Conservation (phyloP, 2,329 filamentous ascomycete species). For the Paramyrothecium roridum region DNA sequence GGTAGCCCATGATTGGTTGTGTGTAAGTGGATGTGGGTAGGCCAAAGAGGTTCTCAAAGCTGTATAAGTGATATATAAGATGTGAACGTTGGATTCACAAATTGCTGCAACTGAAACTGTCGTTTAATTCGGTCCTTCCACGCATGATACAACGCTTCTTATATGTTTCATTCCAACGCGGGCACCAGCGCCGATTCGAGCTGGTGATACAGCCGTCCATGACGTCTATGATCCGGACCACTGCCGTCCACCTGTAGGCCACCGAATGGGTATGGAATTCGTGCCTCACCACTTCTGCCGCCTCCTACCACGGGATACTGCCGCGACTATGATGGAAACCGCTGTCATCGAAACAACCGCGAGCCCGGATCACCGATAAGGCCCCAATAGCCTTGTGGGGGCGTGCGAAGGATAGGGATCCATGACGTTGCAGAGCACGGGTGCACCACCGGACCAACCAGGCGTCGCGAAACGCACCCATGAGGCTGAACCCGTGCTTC, state of each 20-base stretch:
- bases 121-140: background rate
- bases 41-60: background rate
- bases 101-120: background rate
- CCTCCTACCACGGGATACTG: background rate
- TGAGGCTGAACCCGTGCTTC: background rate
- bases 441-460: background rate
- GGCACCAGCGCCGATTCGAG: background rate
- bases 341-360: background rate
- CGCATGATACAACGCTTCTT: background rate
- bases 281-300: background rate
- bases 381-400: background rate
- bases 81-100: background rate
- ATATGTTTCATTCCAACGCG: background rate
- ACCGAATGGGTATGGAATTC: too few relatives aligned
- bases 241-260: background rate
- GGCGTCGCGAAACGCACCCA: background rate
- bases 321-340: background rate
- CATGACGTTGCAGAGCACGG: background rate
- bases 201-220: background rate
- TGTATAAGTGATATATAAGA: background rate
- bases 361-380: background rate
- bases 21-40: background rate
- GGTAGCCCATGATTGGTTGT: conserved; percentile 34
- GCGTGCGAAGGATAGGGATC: background rate
- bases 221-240: background rate